Evolutionary conservation across 1,284 basidiomycete species (phyloP).

Genomic region (Fomitopsis pinicola): DNA sequence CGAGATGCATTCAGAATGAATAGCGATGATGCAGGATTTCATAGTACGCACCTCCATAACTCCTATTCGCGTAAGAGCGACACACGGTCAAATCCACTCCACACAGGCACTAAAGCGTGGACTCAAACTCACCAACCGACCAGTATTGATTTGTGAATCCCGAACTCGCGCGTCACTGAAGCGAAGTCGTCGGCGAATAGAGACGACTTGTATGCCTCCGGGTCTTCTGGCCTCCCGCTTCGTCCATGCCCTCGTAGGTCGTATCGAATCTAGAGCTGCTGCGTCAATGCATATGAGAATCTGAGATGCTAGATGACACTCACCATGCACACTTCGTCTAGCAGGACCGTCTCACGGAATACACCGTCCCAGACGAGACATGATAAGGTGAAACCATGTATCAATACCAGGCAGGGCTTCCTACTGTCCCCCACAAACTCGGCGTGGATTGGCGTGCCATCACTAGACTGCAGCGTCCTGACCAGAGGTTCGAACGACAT

Average conservation of each 20-base stretch:
- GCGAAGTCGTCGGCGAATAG: constrained; percentile 15
- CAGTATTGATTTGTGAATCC: constrained; percentile 7
- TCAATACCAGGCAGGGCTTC: constrained; percentile 34
- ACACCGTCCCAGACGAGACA: constrained; percentile 30
- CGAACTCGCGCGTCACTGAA: constrained; percentile 12
- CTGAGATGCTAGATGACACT: not conserved
- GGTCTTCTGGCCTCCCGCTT: too few species aligned
- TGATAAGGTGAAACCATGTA: constrained; percentile 33
- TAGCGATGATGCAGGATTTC: too few species aligned
- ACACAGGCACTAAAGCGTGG: not conserved
- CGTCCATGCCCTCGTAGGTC: too few species aligned
- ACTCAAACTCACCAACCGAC: constrained; percentile 15
- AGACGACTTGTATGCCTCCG: constrained; percentile 8
- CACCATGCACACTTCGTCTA: constrained; percentile 30
- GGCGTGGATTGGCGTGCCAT: constrained; percentile 24
- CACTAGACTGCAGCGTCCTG: constrained; percentile 16
- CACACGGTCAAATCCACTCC: not conserved
- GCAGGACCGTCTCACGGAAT: constrained; percentile 27
- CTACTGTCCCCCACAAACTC: constrained; percentile 33
- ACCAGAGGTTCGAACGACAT: not conserved
- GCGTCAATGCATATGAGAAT: too few species aligned
- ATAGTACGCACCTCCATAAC: constrained; percentile 11
- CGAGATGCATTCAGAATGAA: not conserved
- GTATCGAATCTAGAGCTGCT: too few species aligned
- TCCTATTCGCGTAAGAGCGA: constrained; percentile 3